Evolutionary conservation across 257 asterid genomes (phyloP), one percentile per base, ranked within the genome.

Genomic region (Solanum piurae): DNA sequence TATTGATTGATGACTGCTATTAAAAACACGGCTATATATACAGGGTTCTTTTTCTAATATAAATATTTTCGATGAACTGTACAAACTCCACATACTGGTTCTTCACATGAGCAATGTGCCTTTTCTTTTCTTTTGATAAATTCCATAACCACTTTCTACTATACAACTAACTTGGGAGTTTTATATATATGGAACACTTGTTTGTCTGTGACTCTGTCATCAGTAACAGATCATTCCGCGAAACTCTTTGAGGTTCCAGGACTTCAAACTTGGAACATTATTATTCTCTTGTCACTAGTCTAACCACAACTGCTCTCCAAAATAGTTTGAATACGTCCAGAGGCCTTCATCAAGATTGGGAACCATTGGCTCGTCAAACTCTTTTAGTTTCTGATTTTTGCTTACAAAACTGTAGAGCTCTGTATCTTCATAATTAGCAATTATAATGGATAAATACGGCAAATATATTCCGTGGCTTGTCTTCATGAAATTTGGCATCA

Each of bases 241-340:
- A 69, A 69, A 69, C 76, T 68, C 37, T 68, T 69, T 69, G 23
- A 69, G 34, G 76, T 14, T 69, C 55, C 55, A 46, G 55, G n/a
- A 69, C 38, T 69, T 69, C 37, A 29, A 69, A 69, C 75, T 66
- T 69, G 23, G 75, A 3, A 69, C 38, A 40, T 40, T 40, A 13
- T 68, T 68, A 68, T 68, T 68, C 38, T 68, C 75, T 1, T 69
- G 5, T 68, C 11, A 9, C 37, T 69, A 13, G 7, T 69, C 23
- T 29, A 64, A 97, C 99, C 98, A 97, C 83, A 97, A 55, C 89
- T 97, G 99, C 94, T 95, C 99, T 6, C 99, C 96, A 12, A 97
- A 91, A 85, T 97, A 97, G 92, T 97, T 95, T 2, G 98, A 98
- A 86, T 97, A 95, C 72, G 46, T 75, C 99, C 99, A 95, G 31